These are phyloP conservation scores for Teratosphaeria zuluensis DNA, from an alignment of 2,329 filamentous ascomycete genomes.

Conservation along the genomic window DNA sequence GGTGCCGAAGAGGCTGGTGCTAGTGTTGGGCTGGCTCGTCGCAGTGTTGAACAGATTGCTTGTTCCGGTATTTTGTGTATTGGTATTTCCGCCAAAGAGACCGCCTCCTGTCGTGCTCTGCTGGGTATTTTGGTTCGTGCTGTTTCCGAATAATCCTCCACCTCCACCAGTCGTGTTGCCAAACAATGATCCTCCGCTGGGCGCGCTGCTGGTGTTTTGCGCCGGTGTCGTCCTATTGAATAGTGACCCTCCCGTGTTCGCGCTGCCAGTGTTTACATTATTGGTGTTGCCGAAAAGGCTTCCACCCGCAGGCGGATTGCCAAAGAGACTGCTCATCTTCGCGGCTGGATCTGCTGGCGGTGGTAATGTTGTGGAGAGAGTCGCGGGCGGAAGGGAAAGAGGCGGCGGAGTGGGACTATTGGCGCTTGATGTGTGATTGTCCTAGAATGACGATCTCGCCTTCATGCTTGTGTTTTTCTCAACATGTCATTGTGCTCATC, in stretches of 20 bases:
- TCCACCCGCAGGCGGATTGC: slow-evolving; percentile 5
- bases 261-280: slow-evolving; percentile 1
- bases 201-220: slow-evolving; percentile 13
- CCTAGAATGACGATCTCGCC: not conserved
- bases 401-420: not conserved
- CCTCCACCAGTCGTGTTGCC: slow-evolving; percentile 14
- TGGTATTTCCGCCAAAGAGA: slow-evolving; percentile 7
- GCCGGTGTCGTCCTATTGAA: slow-evolving; percentile 23
- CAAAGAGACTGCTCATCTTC: slow-evolving; percentile 17
- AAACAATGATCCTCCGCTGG: slow-evolving; percentile 25
- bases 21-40: slow-evolving; percentile 6
- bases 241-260: slow-evolving; percentile 22
- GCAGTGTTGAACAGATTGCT: slow-evolving; percentile 7
- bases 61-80: slow-evolving; percentile 4
- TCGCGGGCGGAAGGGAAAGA: slow-evolving; percentile 2
- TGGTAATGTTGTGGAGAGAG: slow-evolving; percentile 4
- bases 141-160: not conserved
- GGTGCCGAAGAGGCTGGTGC: slow-evolving; percentile 5
- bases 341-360: not conserved
- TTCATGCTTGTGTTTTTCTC: not conserved
- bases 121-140: not conserved
- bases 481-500: not conserved
- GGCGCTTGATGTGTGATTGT: not conserved
- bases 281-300: slow-evolving; percentile 5
- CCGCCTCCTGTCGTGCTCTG: not conserved